A percentile compares a stretch with the other conserved stretches of the same genome.
Conservation (phyloP, 805 yeast species). For the Cyberlindnera nakhonratchasimensis region DNA sequence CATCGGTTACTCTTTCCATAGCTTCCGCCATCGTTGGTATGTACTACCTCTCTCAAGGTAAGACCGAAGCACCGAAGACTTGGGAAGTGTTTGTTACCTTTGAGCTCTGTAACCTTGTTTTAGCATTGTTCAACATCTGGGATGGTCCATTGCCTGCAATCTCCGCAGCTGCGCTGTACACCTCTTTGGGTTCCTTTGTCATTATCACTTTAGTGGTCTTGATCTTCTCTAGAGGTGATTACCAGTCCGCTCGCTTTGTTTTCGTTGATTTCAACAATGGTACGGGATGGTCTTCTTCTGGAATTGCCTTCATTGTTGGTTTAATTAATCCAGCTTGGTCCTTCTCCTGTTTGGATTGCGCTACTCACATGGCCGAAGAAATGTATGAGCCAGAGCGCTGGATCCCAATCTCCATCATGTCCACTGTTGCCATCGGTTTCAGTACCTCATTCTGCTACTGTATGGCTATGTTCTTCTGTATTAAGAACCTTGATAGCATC, state of each 20-base stretch:
- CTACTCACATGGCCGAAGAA: slow-evolving; percentile 72
- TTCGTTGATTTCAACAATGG: slow-evolving; percentile 50
- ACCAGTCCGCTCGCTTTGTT: slow-evolving; percentile 49
- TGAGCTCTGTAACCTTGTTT: slow-evolving; percentile 41
- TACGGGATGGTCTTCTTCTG: slow-evolving; percentile 59
- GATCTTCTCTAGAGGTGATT: slow-evolving; percentile 49
- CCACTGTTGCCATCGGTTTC: slow-evolving; percentile 64
- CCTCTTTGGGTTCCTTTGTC: slow-evolving; percentile 49
- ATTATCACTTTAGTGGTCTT: slow-evolving; percentile 52
- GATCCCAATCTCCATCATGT: slow-evolving; percentile 59
- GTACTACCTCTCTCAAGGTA: slow-evolving; percentile 34
- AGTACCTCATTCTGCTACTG: slow-evolving; percentile 52
- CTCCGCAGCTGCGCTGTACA: slow-evolving; percentile 47
- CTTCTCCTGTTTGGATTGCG: slow-evolving; percentile 64
- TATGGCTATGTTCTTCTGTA: slow-evolving; percentile 56
- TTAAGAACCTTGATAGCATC: slow-evolving; percentile 49
- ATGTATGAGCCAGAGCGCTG: slow-evolving; percentile 47
- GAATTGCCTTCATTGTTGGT: slow-evolving; percentile 67
- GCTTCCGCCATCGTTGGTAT: slow-evolving; percentile 52
- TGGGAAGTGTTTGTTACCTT: slow-evolving; percentile 56
- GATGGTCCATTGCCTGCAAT: slow-evolving; percentile 49
- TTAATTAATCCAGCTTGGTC: slow-evolving; percentile 68
- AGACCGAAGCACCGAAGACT: slow-evolving; percentile 35
- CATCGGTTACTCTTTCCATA: slow-evolving; percentile 54
- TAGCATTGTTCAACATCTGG: slow-evolving; percentile 47